Conservation (phyloP, 2,329 filamentous ascomycete genomes). For the Alternaria panax region DNA sequence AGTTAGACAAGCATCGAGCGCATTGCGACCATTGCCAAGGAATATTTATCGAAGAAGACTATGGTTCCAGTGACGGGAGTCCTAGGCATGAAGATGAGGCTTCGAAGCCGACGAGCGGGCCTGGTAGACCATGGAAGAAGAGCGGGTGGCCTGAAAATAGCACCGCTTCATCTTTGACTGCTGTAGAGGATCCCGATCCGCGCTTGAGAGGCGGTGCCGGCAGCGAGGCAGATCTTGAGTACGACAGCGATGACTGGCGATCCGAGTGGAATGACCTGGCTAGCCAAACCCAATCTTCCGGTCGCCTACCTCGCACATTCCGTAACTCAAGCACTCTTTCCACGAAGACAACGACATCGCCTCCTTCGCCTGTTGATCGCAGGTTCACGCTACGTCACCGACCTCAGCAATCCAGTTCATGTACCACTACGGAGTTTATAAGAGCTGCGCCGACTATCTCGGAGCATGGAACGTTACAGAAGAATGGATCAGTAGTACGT, state of each 20-base stretch:
- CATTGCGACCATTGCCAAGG: slow-evolving; percentile 6
- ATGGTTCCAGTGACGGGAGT: background rate
- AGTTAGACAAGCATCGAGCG: slow-evolving; percentile 5
- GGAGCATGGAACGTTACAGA: background rate
- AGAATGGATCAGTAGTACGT: background rate
- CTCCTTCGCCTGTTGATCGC: background rate
- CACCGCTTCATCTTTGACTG: background rate
- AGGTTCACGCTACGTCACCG: background rate
- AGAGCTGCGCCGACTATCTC: background rate
- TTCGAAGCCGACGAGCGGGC: background rate
- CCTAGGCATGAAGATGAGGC: slow-evolving; percentile 3
- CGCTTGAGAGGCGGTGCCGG: slow-evolving; percentile 4
- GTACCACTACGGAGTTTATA: background rate
- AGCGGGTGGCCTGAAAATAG: background rate
- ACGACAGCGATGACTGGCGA: slow-evolving; percentile 2
- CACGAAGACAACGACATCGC: background rate
- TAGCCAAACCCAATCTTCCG: background rate
- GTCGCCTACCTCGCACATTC: background rate
- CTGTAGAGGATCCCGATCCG: background rate
- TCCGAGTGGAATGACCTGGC: slow-evolving; percentile 6
- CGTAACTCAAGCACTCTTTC: slow-evolving; percentile 8
- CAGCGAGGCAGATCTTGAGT: background rate
- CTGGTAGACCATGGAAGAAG: background rate
- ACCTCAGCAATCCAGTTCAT: background rate
- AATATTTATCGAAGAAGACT: background rate